Conservation (phyloP, 1,284 basidiomycete species). For the Salmacisia buchloeana region DNA sequence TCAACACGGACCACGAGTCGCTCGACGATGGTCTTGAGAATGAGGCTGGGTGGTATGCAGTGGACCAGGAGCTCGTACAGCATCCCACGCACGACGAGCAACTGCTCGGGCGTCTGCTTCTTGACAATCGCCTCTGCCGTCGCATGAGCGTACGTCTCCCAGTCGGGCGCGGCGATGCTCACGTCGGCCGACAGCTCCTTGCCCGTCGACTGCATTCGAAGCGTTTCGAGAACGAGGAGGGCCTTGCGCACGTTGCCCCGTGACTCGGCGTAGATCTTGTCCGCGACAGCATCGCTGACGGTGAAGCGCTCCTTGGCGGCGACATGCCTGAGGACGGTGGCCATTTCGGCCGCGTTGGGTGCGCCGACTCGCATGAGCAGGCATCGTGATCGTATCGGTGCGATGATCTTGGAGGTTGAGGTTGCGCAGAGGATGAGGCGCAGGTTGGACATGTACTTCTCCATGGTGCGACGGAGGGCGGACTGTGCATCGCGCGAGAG, state of each 20-base stretch:
- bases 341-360: slow-evolving; percentile 76
- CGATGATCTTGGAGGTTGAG: slow-evolving; percentile 91
- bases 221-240: slow-evolving; percentile 84
- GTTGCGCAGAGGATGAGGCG: slow-evolving; percentile 96
- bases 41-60: slow-evolving; percentile 82
- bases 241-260: slow-evolving; percentile 92
- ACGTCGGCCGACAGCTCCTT: slow-evolving; percentile 56
- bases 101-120: slow-evolving; percentile 82
- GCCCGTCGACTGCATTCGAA: slow-evolving; percentile 64
- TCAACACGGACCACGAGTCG: slow-evolving; percentile 73
- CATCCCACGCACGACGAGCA: slow-evolving; percentile 86
- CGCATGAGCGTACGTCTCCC: slow-evolving; percentile 95
- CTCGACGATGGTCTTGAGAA: slow-evolving; percentile 58
- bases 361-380: slow-evolving; percentile 88
- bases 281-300: slow-evolving; percentile 68
- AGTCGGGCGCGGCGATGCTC: slow-evolving; percentile 86
- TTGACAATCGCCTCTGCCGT: slow-evolving; percentile 88
- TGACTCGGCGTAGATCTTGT: slow-evolving; percentile 72
- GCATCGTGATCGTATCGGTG: slow-evolving; percentile 92
- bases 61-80: slow-evolving; percentile 94
- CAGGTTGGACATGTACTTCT: slow-evolving; percentile 95
- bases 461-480: slow-evolving; percentile 94
- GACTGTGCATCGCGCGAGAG: slow-evolving; percentile 94
- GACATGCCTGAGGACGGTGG: slow-evolving; percentile 68
- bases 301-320: slow-evolving; percentile 75